Evolutionary conservation across 1,284 basidiomycete species (phyloP).

Genomic region (Hymenochaete sp.): DNA sequence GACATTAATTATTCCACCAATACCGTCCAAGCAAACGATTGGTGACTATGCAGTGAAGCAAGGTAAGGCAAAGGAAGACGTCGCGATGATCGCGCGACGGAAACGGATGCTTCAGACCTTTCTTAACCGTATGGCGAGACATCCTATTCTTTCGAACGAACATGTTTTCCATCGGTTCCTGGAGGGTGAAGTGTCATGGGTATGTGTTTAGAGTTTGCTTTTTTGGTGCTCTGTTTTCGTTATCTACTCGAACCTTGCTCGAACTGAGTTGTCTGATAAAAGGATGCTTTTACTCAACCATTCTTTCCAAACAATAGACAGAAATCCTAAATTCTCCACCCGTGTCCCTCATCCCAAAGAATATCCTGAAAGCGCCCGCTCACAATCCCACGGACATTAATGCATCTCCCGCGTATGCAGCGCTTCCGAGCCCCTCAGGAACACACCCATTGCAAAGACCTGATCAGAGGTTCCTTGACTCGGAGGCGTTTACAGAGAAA

Average conservation of each 20-base stretch:
- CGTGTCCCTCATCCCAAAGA: slow-evolving; percentile 85
- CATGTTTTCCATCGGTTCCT: slow-evolving; percentile 94
- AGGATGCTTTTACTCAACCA: not conserved
- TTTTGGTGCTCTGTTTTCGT: not conserved
- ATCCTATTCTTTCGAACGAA: slow-evolving; percentile 91
- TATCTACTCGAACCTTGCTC: not conserved
- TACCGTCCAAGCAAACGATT: slow-evolving; percentile 94
- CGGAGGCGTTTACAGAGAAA: slow-evolving; percentile 93
- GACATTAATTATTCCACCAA: slow-evolving; percentile 94
- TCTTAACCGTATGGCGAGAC: slow-evolving; percentile 79
- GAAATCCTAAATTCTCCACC: slow-evolving; percentile 92
- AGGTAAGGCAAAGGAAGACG: slow-evolving; percentile 93
- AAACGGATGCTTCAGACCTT: slow-evolving; percentile 96
- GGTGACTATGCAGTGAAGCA: slow-evolving; percentile 98
- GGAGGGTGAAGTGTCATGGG: slow-evolving; percentile 94
- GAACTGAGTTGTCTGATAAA: not conserved
- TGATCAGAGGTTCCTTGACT: slow-evolving; percentile 92
- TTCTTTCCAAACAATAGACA: too few species aligned
- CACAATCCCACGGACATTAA: slow-evolving; percentile 85
- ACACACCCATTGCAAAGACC: slow-evolving; percentile 80
- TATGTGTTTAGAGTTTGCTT: slow-evolving; percentile 29
- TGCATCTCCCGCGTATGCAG: slow-evolving; percentile 68
- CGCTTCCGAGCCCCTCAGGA: slow-evolving; percentile 82
- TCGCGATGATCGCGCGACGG: slow-evolving; percentile 82
- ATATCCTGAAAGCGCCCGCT: slow-evolving; percentile 90